A percentile compares a stretch with the other conserved stretches of the same genome.
These are phyloP conservation scores for Waltergamsia citrina DNA, from an alignment of 2,329 filamentous ascomycete species.

Conservation along the genomic window DNA sequence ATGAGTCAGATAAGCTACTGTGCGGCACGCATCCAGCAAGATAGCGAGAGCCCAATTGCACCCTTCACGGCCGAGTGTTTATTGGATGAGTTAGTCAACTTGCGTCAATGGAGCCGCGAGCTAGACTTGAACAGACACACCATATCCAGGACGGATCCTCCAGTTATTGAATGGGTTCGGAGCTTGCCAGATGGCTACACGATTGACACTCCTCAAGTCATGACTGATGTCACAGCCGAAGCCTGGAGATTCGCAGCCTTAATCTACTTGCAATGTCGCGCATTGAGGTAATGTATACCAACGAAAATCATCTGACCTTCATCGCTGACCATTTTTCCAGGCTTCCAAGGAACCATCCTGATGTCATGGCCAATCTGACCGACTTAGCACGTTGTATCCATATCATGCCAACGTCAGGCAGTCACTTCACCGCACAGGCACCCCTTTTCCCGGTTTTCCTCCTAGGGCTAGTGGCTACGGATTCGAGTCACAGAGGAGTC, in stretches of 20 bases:
- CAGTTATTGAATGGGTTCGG: slow-evolving; percentile 20
- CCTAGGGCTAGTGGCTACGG: slow-evolving; percentile 24
- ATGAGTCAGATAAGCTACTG: slow-evolving; percentile 27
- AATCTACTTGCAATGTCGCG: slow-evolving; percentile 27
- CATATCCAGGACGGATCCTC: slow-evolving; percentile 6
- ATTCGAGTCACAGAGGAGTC: slow-evolving; percentile 14
- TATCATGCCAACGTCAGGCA: slow-evolving; percentile 30
- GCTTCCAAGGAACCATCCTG: slow-evolving; percentile 24
- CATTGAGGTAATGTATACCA: slow-evolving; percentile 18
- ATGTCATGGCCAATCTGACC: slow-evolving; percentile 18
- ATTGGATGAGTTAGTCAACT: slow-evolving; percentile 14
- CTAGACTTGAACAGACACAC: slow-evolving; percentile 11
- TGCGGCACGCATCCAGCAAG: slow-evolving; percentile 21
- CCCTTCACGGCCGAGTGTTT: slow-evolving; percentile 19
- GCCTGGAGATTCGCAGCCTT: slow-evolving; percentile 29
- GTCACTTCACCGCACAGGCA: slow-evolving; percentile 29
- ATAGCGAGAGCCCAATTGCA: slow-evolving; percentile 18
- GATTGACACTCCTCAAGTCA: slow-evolving; percentile 17
- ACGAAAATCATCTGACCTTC: background rate
- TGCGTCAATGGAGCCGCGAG: slow-evolving; percentile 26
- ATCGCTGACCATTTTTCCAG: slow-evolving; percentile 10
- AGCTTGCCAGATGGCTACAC: slow-evolving; percentile 10
- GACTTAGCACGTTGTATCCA: slow-evolving; percentile 25
- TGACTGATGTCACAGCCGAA: slow-evolving; percentile 30
- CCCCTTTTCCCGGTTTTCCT: slow-evolving; percentile 30